Conservation (phyloP, 2,329 filamentous ascomycete species). For the Lasiodiplodia gonubiensis region DNA sequence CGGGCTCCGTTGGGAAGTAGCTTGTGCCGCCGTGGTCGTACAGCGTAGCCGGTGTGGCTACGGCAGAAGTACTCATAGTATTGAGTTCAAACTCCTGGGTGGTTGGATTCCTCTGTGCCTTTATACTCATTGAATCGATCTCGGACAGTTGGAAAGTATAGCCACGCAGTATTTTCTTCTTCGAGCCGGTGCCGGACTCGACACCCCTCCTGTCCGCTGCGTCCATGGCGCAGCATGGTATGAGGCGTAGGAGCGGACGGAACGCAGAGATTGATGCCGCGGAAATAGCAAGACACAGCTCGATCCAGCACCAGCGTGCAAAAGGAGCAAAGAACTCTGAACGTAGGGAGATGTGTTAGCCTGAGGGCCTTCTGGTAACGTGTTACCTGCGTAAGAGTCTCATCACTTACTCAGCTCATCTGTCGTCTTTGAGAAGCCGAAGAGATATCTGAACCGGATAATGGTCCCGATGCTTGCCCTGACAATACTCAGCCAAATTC, state of each 20-base stretch:
- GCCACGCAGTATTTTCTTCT: neutral
- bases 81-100: neutral
- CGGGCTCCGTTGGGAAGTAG: neutral
- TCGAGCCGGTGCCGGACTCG: neutral
- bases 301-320: slow-evolving; percentile 3
- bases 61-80: neutral
- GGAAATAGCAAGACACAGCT: slow-evolving; percentile 6
- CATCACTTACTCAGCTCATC: neutral
- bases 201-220: neutral
- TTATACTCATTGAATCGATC: slow-evolving; percentile 1
- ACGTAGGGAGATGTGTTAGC: neutral
- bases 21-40: neutral
- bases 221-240: neutral
- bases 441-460: neutral
- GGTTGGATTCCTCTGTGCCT: neutral
- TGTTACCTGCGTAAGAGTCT: neutral
- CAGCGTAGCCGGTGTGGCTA: neutral
- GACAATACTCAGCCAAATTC: neutral
- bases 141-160: slow-evolving; percentile 10
- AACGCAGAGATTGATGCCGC: slow-evolving; percentile 3
- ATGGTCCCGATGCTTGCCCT: slow-evolving; percentile 24
- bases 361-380: neutral
- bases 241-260: slow-evolving; percentile 5
- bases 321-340: neutral
- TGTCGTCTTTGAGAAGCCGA: neutral